Conservation (phyloP, 129 eudicot species). For the Flaveria robusta region DNA sequence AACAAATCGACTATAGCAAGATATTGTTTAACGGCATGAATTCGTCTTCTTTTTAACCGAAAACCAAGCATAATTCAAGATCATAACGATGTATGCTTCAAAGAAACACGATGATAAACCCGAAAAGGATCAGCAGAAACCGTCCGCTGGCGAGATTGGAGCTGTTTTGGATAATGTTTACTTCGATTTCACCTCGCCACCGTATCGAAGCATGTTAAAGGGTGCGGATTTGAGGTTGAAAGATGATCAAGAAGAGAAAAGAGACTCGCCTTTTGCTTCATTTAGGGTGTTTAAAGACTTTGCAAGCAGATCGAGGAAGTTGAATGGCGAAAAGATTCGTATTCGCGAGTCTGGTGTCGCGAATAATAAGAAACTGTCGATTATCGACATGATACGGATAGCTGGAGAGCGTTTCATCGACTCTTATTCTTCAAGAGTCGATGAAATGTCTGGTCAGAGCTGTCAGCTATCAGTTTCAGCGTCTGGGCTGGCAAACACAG, state of each 20-base stretch:
- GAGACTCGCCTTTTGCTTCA: conserved; percentile 3
- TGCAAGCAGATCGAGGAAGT: conserved; percentile 15
- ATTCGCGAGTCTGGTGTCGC: not conserved
- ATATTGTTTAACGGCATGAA: not conserved
- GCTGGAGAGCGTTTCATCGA: conserved; percentile 40
- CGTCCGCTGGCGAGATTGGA: not conserved
- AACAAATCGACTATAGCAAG: conserved; percentile 3
- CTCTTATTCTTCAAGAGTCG: conserved; percentile 7
- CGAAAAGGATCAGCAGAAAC: not conserved
- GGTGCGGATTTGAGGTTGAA: not conserved
- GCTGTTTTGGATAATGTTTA: not conserved
- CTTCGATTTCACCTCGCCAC: conserved; percentile 25
- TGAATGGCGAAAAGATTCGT: conserved; percentile 16
- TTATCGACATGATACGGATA: conserved; percentile 32
- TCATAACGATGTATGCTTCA: conserved; percentile 1
- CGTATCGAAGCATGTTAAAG: conserved; percentile 3
- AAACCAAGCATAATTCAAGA: not conserved
- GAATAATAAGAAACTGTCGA: conserved; percentile 20
- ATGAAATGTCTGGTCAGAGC: not conserved
- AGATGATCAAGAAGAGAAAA: not conserved
- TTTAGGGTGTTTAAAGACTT: conserved; percentile 22
- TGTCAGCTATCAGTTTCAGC: conserved; percentile 22
- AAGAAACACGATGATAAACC: conserved; percentile 9
- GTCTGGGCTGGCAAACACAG: conserved; percentile 23
- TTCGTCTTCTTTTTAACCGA: not conserved